These are phyloP conservation scores for Pseudogymnoascus pannorum DNA, from an alignment of 2,329 filamentous ascomycete genomes.

Conservation along the genomic window DNA sequence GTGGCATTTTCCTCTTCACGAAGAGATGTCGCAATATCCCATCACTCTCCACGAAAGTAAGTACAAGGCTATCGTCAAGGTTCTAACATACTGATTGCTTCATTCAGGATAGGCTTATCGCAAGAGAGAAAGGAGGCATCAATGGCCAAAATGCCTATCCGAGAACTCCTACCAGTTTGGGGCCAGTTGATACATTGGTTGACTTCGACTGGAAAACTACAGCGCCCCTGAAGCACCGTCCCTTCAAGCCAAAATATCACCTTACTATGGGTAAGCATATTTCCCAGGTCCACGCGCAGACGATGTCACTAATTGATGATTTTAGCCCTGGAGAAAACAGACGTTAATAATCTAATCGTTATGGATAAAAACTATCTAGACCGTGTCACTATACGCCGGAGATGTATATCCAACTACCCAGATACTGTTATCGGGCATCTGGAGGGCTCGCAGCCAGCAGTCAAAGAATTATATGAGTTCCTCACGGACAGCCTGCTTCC, in stretches of 20 bases:
- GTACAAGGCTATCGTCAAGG: not conserved
- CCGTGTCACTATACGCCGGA: slow-evolving; percentile 42
- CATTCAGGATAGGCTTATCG: not conserved
- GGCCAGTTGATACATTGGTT: slow-evolving; percentile 30
- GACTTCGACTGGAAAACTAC: slow-evolving; percentile 44
- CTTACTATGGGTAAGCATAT: slow-evolving; percentile 52
- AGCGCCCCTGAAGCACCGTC: slow-evolving; percentile 45
- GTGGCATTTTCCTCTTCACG: not conserved
- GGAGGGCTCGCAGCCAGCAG: slow-evolving; percentile 34
- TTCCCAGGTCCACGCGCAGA: not conserved
- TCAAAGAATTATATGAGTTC: slow-evolving; percentile 50
- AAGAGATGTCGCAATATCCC: not conserved
- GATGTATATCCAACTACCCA: slow-evolving; percentile 38
- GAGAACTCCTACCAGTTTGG: not conserved
- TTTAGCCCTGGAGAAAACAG: slow-evolving; percentile 44
- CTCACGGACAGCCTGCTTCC: slow-evolving; percentile 49
- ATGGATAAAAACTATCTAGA: slow-evolving; percentile 53
- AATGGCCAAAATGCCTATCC: not conserved
- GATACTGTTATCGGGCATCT: slow-evolving; percentile 34
- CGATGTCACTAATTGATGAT: not conserved
- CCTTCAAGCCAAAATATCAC: slow-evolving; percentile 55
- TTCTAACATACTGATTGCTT: not conserved
- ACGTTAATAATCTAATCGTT: slow-evolving; percentile 46
- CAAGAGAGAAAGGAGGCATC: not conserved
- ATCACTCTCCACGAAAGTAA: not conserved